A percentile compares a stretch with the other conserved stretches of the same genome.
Conservation (phyloP, 805 yeast genomes). For the Candida endomychidarum region DNA sequence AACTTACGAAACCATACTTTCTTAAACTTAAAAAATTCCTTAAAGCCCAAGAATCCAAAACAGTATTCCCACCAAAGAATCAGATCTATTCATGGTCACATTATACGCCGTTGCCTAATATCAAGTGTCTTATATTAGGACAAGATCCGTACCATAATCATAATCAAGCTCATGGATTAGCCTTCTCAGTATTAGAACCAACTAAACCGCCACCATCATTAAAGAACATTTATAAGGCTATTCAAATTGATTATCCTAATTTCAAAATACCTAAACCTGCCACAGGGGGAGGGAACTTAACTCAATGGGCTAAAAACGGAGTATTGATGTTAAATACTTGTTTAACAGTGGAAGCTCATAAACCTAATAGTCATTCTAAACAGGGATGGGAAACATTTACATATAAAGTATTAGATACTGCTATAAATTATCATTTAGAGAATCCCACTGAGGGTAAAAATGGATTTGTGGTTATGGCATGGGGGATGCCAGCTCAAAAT, state of each 20-base stretch:
- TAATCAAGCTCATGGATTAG: constrained; percentile 95
- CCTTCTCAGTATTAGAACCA: constrained; percentile 86
- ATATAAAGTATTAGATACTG: constrained; percentile 57
- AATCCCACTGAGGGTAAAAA: constrained; percentile 8
- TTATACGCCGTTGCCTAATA: constrained; percentile 70
- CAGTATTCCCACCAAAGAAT: constrained; percentile 73
- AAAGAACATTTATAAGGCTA: constrained; percentile 79
- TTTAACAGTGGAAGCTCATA: constrained; percentile 88
- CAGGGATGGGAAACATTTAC: constrained; percentile 94
- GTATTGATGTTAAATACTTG: constrained; percentile 85
- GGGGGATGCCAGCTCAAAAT: constrained; percentile 77
- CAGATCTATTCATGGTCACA: constrained; percentile 92
- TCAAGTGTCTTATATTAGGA: constrained; percentile 81
- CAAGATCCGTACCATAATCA: constrained; percentile 95
- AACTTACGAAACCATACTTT: constrained; percentile 84
- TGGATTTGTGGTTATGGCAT: constrained; percentile 76
- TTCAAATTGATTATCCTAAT: constrained; percentile 63
- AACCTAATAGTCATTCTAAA: constrained; percentile 88
- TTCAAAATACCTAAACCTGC: constrained; percentile 54
- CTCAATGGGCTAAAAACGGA: constrained; percentile 85
- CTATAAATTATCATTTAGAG: constrained; percentile 48
- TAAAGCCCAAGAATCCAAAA: constrained; percentile 39
- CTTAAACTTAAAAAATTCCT: constrained; percentile 68
- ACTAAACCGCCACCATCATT: constrained; percentile 81
- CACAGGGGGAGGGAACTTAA: constrained; percentile 60